These are phyloP conservation scores for Capronia americana DNA, from an alignment of 2,329 filamentous ascomycete species.

Conservation along the genomic window DNA sequence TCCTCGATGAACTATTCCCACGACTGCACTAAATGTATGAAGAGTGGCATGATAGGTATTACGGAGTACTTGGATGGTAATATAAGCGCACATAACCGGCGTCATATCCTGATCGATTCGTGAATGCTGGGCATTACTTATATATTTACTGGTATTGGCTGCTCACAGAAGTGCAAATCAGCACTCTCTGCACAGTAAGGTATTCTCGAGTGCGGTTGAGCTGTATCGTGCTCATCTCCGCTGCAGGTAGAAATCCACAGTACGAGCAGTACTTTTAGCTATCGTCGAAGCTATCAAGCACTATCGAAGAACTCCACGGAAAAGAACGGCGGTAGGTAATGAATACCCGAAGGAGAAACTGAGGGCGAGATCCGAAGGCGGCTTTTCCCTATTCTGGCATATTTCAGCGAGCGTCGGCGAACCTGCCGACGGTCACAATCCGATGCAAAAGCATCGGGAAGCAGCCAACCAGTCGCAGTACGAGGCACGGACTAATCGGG, in stretches of 20 bases:
- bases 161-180: neutral
- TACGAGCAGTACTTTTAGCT: neutral
- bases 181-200: neutral
- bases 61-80: neutral
- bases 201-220: neutral
- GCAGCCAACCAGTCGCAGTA: neutral
- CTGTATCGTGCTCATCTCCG: neutral
- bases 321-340: neutral
- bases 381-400: neutral
- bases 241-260: neutral
- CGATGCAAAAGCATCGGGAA: too few relatives aligned
- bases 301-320: neutral
- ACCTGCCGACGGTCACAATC: too few relatives aligned
- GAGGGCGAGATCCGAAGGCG: neutral
- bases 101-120: neutral
- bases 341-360: neutral
- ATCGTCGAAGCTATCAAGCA: neutral
- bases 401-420: neutral
- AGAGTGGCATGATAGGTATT: constrained; percentile 1
- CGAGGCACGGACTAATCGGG: neutral
- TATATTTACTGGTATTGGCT: neutral
- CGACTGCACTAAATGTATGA: neutral
- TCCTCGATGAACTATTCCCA: constrained; percentile 31
- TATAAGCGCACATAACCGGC: constrained; percentile 1
- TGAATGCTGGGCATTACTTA: neutral